Evolutionary conservation across 139 green algal genomes (phyloP).

Genomic region (Haematococcus sp.): DNA sequence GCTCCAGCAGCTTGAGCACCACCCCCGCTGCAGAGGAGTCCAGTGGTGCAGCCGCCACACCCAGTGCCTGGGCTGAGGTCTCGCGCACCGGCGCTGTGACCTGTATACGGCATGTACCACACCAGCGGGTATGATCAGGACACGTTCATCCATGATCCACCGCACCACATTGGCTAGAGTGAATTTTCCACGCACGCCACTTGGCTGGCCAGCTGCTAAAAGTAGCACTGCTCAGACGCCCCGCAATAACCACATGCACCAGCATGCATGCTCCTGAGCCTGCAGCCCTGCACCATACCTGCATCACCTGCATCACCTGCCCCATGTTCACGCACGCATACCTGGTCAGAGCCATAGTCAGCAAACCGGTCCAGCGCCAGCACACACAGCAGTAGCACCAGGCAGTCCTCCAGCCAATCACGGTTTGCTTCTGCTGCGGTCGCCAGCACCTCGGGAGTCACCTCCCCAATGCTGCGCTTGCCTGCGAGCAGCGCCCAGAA

Average conservation of each 20-base stretch:
- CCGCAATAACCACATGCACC: too few species aligned
- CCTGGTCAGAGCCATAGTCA: slow-evolving; percentile 92
- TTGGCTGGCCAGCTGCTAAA: too few species aligned
- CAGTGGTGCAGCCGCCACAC: slow-evolving; percentile 38
- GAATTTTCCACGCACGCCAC: too few species aligned
- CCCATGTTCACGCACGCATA: slow-evolving; percentile 14
- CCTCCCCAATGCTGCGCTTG: slow-evolving; percentile 33
- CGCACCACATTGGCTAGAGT: too few species aligned
- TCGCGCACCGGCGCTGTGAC: slow-evolving; percentile 91
- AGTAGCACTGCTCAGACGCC: background rate
- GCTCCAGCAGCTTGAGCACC: slow-evolving; percentile 57
- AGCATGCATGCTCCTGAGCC: too few species aligned
- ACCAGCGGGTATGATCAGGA: background rate
- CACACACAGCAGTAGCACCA: slow-evolving; percentile 83
- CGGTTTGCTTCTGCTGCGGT: slow-evolving; percentile 54
- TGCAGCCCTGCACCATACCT: too few species aligned
- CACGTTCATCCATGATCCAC: background rate
- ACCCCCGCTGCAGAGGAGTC: slow-evolving; percentile 18
- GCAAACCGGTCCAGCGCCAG: slow-evolving; percentile 93
- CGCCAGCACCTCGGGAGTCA: slow-evolving; percentile 33
- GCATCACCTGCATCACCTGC: too few species aligned
- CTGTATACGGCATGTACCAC: slow-evolving; percentile 28
- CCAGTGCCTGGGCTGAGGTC: slow-evolving; percentile 92
- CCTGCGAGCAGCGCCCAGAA: background rate
- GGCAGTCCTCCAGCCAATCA: slow-evolving; percentile 80